Conservation (phyloP, 1,284 basidiomycete species). For the Pholiota adiposa region DNA sequence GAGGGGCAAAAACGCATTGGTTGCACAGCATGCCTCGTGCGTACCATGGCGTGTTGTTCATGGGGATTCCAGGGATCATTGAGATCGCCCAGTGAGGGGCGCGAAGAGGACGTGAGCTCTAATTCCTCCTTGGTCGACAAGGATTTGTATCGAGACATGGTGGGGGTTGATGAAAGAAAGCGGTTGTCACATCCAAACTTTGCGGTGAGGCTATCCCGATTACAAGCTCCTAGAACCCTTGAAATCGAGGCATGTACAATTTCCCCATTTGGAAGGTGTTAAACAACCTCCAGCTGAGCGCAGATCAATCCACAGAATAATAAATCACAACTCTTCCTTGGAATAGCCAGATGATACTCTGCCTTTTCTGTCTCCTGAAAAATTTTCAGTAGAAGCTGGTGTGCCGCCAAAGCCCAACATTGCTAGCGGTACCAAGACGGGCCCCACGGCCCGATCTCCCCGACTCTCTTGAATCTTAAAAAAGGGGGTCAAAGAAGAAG, state of each 20-base stretch:
- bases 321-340: no score
- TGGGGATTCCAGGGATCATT: slow-evolving; percentile 25
- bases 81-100: slow-evolving; percentile 8
- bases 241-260: slow-evolving; percentile 2
- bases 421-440: no score
- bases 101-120: slow-evolving; percentile 15
- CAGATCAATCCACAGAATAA: neutral
- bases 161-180: slow-evolving; percentile 10
- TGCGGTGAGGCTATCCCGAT: neutral
- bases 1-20: neutral
- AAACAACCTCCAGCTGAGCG: neutral
- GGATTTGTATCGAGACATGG: slow-evolving; percentile 27
- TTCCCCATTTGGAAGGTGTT: slow-evolving; percentile 12
- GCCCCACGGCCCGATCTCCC: no score
- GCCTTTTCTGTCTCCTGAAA: no score
- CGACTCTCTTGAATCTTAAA: no score
- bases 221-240: neutral
- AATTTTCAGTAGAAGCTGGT: no score
- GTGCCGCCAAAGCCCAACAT: no score
- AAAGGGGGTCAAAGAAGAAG: no score
- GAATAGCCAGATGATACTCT: no score
- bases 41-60: slow-evolving; percentile 25
- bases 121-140: slow-evolving; percentile 21
- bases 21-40: slow-evolving; percentile 4
- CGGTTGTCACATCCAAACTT: neutral